phyloP scores from a whole-genome alignment of 2,329 filamentous ascomycete species.

The Fusarium nurragi region DNA sequence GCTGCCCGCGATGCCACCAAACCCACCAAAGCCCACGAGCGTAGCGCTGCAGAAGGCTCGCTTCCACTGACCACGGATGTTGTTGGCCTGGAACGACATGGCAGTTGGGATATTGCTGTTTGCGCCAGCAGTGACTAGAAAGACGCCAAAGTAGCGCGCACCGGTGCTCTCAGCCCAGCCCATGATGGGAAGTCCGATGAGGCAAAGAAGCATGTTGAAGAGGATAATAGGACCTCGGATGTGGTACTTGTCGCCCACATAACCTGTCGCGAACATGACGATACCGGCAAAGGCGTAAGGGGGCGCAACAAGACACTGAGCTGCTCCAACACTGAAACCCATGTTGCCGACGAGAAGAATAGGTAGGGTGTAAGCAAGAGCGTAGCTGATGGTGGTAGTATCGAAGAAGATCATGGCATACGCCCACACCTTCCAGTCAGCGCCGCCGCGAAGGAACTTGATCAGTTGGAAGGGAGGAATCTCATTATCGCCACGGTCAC shows the following conservation, averaged over 20 bases:
- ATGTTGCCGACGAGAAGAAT: conserved; percentile 73
- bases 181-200: conserved; percentile 78
- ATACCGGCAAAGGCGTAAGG: conserved; percentile 73
- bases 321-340: conserved; percentile 69
- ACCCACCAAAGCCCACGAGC: conserved; percentile 77
- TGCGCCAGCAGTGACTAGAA: conserved; percentile 78
- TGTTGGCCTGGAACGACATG: conserved; percentile 86
- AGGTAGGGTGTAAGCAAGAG: conserved; percentile 81
- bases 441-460: conserved; percentile 58
- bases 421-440: conserved; percentile 68
- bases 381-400: conserved; percentile 77
- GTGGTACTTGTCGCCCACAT: conserved; percentile 72
- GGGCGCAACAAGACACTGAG: conserved; percentile 77
- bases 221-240: conserved; percentile 73
- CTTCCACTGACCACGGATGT: conserved; percentile 90
- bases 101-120: conserved; percentile 80
- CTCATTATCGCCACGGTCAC: conserved; percentile 66
- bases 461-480: conserved; percentile 61
- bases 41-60: conserved; percentile 81
- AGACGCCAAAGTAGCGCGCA: conserved; percentile 78
- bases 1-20: conserved; percentile 81
- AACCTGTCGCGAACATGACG: conserved; percentile 68
- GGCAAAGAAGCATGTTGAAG: conserved; percentile 70
- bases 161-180: conserved; percentile 67
- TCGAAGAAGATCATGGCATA: conserved; percentile 71